Evolutionary conservation across 352 stramenopile genomes (phyloP).

Genomic region (Phytopythium oedochilum): DNA sequence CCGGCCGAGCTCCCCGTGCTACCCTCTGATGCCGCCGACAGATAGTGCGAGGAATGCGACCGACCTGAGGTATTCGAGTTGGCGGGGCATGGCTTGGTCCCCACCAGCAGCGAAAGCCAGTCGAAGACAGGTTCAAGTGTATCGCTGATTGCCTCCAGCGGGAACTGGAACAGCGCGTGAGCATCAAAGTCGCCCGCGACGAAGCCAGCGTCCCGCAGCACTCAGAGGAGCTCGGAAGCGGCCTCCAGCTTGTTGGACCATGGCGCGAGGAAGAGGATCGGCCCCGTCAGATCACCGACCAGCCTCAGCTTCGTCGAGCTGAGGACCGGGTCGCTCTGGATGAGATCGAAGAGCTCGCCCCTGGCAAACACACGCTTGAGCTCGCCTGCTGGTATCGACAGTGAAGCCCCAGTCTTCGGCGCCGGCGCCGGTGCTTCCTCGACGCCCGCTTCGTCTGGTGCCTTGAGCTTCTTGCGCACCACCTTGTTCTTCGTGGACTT

Average conservation of each 20-base stretch:
- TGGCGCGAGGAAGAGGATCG: background rate
- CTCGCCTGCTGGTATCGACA: too few species aligned
- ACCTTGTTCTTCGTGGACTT: too few species aligned
- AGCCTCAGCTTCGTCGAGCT: background rate
- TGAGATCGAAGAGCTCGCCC: too few species aligned
- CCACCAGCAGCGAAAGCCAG: background rate
- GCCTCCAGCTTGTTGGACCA: background rate
- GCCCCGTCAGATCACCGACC: background rate
- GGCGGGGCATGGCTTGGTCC: background rate
- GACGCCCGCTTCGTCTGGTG: too few species aligned
- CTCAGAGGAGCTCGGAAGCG: background rate
- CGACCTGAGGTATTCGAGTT: background rate
- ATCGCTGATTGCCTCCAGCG: background rate
- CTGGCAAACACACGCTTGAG: too few species aligned
- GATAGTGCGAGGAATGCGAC: background rate
- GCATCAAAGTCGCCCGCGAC: background rate
- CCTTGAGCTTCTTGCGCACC: too few species aligned
- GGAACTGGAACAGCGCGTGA: background rate
- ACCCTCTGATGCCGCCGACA: background rate
- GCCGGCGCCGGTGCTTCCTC: too few species aligned
- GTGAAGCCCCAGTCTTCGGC: too few species aligned
- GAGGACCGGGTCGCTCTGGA: too few species aligned
- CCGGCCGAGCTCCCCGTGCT: background rate
- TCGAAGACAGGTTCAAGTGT: background rate
- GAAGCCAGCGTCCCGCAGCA: background rate